Base-by-base conservation (phyloP, 1,284 basidiomycete species). In the Trametes sp. region DNA sequence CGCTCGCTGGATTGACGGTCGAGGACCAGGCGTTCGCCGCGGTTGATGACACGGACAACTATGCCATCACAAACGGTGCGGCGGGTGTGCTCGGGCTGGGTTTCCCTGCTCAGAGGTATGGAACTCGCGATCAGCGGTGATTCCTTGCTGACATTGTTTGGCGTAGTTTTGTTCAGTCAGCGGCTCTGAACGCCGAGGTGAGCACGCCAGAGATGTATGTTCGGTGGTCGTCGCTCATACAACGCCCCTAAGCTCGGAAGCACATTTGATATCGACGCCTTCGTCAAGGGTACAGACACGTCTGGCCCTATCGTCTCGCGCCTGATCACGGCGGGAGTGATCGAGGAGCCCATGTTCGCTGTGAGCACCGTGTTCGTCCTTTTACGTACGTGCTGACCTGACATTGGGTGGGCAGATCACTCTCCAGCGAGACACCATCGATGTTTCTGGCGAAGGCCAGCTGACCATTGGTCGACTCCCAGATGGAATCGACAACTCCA, bases 271-370 rank as follows among this genome's bases (percentile, higher is more conserved):
- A 79, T 76, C 4, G 82, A 84, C 61, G 70, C 76, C 36, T 81
- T 83, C 61, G 62, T 84, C n/a, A 53, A 65, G 11, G 71, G 76
- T 13, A 82, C 77, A 2, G 69, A 74, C 23, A 64, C 74, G 1
- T 73, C 79, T 62, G 83, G 83, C 0, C 83, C 84, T 11, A 63
- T 85, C 24, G 65, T 85, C 2, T 73, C 82, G 9, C 77, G 84
- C 16, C 75, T 86, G 36, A 74, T 77, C 2, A 73, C 77, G 72
- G 76, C 78, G 11, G 78, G 76, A 29, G 70, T 75, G 29, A 72
- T 85, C 26, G 76, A 80, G 46, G 70, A 75, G 55, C 82, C 83
- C 2, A 79, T 84, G 75, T 83, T 84, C 62, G 38, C 76, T 7
- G 75, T 76, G 65, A 8, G 73, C 6, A 23, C 6, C 7, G 8